A percentile compares a stretch with the other conserved stretches of the same genome.
Evolutionary conservation across 345 rosid species (phyloP).

Genomic region (Boechera retrofracta): DNA sequence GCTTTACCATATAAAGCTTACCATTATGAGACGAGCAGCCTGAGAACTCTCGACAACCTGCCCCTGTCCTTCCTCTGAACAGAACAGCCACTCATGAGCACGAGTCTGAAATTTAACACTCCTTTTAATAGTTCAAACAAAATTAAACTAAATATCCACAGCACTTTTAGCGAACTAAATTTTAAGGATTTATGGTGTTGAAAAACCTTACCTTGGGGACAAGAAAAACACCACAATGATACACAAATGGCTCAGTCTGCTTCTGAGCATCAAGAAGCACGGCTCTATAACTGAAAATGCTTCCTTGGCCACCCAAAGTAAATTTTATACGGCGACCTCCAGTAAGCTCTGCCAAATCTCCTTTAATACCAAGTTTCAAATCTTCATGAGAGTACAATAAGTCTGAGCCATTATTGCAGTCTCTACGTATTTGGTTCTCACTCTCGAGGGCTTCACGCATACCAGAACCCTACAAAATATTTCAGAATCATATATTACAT

Average conservation of each 20-base stretch:
- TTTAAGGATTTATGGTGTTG: neutral
- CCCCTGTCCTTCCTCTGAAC: slow-evolving; percentile 99
- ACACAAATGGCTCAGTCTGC: slow-evolving; percentile 51
- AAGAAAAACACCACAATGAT: slow-evolving; percentile 81
- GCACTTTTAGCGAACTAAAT: neutral
- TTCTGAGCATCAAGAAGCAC: slow-evolving; percentile 80
- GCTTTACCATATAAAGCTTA: slow-evolving; percentile 39
- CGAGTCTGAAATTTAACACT: slow-evolving; percentile 69
- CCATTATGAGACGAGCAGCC: slow-evolving; percentile 95
- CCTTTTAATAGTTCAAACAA: slow-evolving; percentile 39
- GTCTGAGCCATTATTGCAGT: slow-evolving; percentile 67
- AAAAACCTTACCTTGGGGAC: slow-evolving; percentile 78
- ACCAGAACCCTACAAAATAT: slow-evolving; percentile 62
- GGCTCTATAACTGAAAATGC: slow-evolving; percentile 68
- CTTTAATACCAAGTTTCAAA: slow-evolving; percentile 71
- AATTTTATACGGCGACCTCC: slow-evolving; percentile 68
- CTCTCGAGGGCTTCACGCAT: slow-evolving; percentile 72
- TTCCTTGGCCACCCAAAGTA: slow-evolving; percentile 61
- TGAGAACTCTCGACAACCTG: slow-evolving; percentile 77
- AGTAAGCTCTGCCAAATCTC: slow-evolving; percentile 57
- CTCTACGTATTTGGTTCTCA: slow-evolving; percentile 74
- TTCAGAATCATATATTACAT: slow-evolving; percentile 17
- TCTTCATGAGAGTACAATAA: slow-evolving; percentile 77
- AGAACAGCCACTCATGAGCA: slow-evolving; percentile 95
- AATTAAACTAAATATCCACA: neutral